These are phyloP conservation scores for Acer yangbiense DNA, from an alignment of 345 rosid genomes.

Conservation along the genomic window DNA sequence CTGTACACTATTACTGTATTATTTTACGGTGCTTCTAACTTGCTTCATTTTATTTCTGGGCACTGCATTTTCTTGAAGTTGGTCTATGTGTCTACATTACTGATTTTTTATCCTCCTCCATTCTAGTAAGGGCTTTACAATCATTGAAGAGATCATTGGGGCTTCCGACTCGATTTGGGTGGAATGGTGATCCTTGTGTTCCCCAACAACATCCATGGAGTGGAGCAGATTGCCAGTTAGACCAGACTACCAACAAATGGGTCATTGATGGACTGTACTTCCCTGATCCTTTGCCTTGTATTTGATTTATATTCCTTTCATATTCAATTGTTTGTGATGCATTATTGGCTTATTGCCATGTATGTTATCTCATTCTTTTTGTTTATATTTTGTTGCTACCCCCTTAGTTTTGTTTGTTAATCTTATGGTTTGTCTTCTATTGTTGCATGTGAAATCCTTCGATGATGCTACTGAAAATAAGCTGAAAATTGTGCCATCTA, in stretches of 20 bases:
- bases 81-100: conserved; percentile 12
- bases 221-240: conserved; percentile 84
- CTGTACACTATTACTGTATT: neutral
- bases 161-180: conserved; percentile 91
- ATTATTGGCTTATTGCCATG: neutral
- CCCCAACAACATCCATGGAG: conserved; percentile 99
- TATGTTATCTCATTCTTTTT: neutral
- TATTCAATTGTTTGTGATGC: neutral
- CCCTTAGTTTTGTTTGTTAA: neutral
- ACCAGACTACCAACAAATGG: conserved; percentile 72
- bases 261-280: conserved; percentile 95
- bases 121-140: conserved; percentile 75
- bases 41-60: neutral
- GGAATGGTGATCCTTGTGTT: conserved; percentile 99
- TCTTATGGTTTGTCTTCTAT: neutral
- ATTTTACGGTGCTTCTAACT: neutral
- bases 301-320: conserved; percentile 14
- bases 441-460: neutral
- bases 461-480: neutral
- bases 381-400: neutral
- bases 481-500: neutral
- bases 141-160: conserved; percentile 65
- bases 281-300: conserved; percentile 29
- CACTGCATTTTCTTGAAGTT: conserved; percentile 14
- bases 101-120: conserved; percentile 25